These are phyloP conservation scores for Tolypocladium amazonense DNA, from an alignment of 2,329 filamentous ascomycete genomes.

Conservation along the genomic window DNA sequence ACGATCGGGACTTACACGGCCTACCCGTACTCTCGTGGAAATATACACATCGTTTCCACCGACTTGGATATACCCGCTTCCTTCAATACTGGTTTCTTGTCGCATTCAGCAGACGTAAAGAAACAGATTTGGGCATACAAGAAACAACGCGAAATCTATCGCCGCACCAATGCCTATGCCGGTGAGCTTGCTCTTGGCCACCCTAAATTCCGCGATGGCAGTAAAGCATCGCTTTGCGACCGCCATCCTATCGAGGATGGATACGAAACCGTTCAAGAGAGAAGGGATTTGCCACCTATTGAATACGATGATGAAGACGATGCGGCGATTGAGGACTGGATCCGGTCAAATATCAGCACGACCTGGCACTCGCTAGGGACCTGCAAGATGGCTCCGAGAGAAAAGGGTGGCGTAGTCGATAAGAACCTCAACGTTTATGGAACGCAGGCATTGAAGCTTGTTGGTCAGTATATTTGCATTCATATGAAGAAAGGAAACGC, in stretches of 20 bases:
- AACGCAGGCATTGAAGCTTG: not conserved
- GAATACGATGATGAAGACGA: constrained; percentile 38
- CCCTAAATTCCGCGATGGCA: constrained; percentile 29
- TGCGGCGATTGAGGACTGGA: constrained; percentile 30
- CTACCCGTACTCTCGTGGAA: constrained; percentile 51
- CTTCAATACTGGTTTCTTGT: constrained; percentile 44
- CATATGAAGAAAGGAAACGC: not conserved
- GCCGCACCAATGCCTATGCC: constrained; percentile 41
- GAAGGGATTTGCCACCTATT: constrained; percentile 16
- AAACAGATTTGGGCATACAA: constrained; percentile 55
- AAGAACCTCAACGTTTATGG: not conserved
- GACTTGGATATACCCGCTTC: constrained; percentile 31
- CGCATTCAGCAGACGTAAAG: constrained; percentile 39
- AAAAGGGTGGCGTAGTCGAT: not conserved
- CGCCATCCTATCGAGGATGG: constrained; percentile 8
- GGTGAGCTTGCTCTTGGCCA: constrained; percentile 30
- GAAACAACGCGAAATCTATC: constrained; percentile 46
- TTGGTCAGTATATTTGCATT: not conserved
- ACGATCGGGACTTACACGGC: constrained; percentile 40
- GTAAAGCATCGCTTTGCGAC: constrained; percentile 23
- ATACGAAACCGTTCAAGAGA: constrained; percentile 15
- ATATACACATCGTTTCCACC: constrained; percentile 44
- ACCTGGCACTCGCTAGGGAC: constrained; percentile 26
- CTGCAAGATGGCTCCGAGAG: not conserved
- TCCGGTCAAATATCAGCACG: constrained; percentile 25